Conservation (phyloP, 2,329 filamentous ascomycete species). For the Venturiaceae sp. region DNA sequence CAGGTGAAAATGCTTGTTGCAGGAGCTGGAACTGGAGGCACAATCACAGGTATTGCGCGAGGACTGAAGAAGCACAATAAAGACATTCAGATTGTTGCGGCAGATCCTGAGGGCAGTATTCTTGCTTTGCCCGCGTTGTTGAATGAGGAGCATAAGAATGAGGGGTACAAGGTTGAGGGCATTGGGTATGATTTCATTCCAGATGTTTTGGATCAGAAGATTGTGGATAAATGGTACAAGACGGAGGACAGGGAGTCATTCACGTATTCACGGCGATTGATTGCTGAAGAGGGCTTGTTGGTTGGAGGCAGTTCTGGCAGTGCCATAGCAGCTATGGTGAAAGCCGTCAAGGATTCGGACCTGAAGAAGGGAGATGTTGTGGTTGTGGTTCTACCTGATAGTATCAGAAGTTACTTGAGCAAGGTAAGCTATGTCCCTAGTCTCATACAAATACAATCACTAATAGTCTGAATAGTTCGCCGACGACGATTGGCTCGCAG, state of each 20-base stretch:
- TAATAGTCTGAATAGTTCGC: conserved; percentile 53
- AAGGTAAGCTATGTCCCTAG: conserved; percentile 44
- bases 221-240: conserved; percentile 96
- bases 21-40: conserved; percentile 90
- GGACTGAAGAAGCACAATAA: conserved; percentile 82
- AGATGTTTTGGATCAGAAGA: conserved; percentile 72
- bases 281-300: conserved; percentile 86
- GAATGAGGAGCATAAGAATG: conserved; percentile 72
- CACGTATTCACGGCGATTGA: conserved; percentile 77
- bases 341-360: conserved; percentile 66
- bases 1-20: conserved; percentile 77
- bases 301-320: conserved; percentile 92
- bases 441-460: neutral
- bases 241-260: conserved; percentile 91
- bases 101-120: conserved; percentile 87
- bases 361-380: conserved; percentile 77
- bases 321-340: conserved; percentile 73
- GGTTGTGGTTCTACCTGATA: conserved; percentile 87
- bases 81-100: conserved; percentile 79
- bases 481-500: conserved; percentile 97
- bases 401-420: conserved; percentile 92
- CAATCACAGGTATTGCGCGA: conserved; percentile 78
- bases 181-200: conserved; percentile 99
- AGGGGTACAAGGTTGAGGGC: conserved; percentile 93
- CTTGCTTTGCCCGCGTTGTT: conserved; percentile 71